Evolutionary conservation across 768 basidiomycete genomes (phyloP), one percentile per base, ranked within the genome.

Genomic region (Lyophyllum decastes): DNA sequence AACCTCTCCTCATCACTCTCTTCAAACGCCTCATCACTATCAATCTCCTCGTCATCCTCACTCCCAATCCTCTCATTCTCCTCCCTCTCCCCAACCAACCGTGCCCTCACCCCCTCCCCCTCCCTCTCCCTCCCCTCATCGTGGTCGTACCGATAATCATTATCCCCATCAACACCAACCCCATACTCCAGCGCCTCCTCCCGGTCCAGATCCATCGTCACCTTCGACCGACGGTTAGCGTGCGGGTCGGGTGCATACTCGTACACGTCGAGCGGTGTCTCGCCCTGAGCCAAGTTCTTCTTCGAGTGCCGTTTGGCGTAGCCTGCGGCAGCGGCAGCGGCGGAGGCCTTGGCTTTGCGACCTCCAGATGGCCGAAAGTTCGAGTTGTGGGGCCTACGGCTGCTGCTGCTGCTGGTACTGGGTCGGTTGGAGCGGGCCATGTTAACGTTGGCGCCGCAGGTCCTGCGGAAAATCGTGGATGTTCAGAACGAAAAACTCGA

Each of bases 1-100:
- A 87, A 93, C 2, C 79, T 76, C n/a, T 94, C 92, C 56, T 87
- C 87, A 33, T 92, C 92, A 54, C 83, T 86, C 68, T 91, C 89
- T 59, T 92, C 90, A 58, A 92, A 91, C 1, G 91, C 93, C 60
- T 79, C 87, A 64, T 95, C 94, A 60, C 87, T 89, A 58, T 92
- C 90, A 45, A 94, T 83, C 59, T 94, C 92, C 66, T 94, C 92
- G 66, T 95, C 93, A 61, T 95, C 90, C 0, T 74, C 85, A 59
- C 82, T 84, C 33, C 78, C 85, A 61, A 92, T 79, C 60, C 66
- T 71, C 56, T 84, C 78, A 45, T 78, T 76, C 30, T 85, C 85
- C 12, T 71, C 78, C 34, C 78, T 70, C 59, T 83, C 82, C 6
- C 79, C 82, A 49, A 85, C 74, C 47, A 90, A 66, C 61, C 82